A percentile compares a stretch with the other conserved stretches of the same genome.
phyloP scores from a whole-genome alignment of 1,284 basidiomycete genomes.

The Volvariella volvacea region DNA sequence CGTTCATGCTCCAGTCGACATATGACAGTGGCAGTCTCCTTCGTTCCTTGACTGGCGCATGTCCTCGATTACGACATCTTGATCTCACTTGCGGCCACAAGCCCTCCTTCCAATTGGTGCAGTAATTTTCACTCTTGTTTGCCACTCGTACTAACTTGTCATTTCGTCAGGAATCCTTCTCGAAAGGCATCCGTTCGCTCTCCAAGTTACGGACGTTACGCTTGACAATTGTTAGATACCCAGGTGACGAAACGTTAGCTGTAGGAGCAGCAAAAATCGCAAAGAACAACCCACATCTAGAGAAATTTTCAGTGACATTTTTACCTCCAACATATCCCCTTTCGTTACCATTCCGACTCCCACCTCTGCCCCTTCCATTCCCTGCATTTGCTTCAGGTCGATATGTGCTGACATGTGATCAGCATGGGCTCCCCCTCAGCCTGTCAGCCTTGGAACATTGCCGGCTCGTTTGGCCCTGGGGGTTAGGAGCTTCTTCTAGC shows the following conservation, averaged over 20 bases:
- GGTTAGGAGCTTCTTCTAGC: constrained; percentile 27
- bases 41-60: constrained; percentile 54
- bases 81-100: constrained; percentile 60
- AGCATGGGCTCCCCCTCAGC: constrained; percentile 35
- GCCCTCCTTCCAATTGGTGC: constrained; percentile 63
- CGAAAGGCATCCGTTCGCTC: constrained; percentile 50
- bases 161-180: constrained; percentile 39
- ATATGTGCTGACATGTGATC: constrained; percentile 47
- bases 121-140: constrained; percentile 5
- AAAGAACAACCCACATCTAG: constrained; percentile 54
- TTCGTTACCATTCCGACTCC: constrained; percentile 30
- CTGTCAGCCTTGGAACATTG: constrained; percentile 29
- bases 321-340: constrained; percentile 40
- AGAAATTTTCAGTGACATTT: constrained; percentile 55
- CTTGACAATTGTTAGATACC: constrained; percentile 56
- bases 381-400: constrained; percentile 35
- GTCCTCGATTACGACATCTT: constrained; percentile 54
- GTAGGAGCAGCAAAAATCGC: constrained; percentile 56
- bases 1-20: constrained; percentile 62
- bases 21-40: constrained; percentile 66
- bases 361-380: constrained; percentile 29
- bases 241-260: constrained; percentile 54
- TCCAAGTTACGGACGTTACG: constrained; percentile 52
- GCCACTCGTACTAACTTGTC: no score
- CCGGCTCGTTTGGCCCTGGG: constrained; percentile 34